A percentile compares a stretch with the other conserved stretches of the same genome.
Conservation (phyloP, 805 yeast genomes). For the Priceomyces medius region DNA sequence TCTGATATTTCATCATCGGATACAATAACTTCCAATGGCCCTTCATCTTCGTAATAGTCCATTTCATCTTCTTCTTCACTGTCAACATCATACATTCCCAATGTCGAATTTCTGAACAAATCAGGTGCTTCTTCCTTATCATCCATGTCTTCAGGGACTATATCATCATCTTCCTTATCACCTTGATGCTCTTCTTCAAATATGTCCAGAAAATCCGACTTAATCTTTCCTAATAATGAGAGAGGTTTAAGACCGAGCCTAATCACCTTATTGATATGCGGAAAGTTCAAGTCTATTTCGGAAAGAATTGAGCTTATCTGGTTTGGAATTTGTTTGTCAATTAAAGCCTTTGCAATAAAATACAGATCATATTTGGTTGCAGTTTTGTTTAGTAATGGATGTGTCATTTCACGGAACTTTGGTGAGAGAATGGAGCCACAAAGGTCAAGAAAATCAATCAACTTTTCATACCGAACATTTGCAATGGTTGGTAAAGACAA, state of each 20-base stretch:
- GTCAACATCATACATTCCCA: constrained; percentile 92
- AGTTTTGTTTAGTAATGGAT: constrained; percentile 45
- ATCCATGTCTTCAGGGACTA: constrained; percentile 50
- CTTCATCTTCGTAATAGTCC: constrained; percentile 37
- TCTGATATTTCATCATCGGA: constrained; percentile 32
- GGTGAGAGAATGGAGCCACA: constrained; percentile 44
- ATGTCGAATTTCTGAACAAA: constrained; percentile 79
- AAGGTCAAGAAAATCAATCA: constrained; percentile 54
- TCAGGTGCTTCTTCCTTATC: constrained; percentile 75
- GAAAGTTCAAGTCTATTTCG: constrained; percentile 70
- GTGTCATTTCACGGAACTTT: constrained; percentile 38
- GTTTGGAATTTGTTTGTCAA: constrained; percentile 63
- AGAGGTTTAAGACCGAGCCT: constrained; percentile 60
- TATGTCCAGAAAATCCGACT: constrained; percentile 53
- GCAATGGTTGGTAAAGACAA: constrained; percentile 28
- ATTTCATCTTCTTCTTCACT: constrained; percentile 58
- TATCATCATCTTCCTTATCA: constrained; percentile 47
- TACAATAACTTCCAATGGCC: constrained; percentile 39
- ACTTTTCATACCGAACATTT: constrained; percentile 50
- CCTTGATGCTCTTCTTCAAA: constrained; percentile 53
- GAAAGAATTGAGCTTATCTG: constrained; percentile 61
- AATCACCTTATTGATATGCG: constrained; percentile 60
- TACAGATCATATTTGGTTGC: constrained; percentile 60
- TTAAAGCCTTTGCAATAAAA: constrained; percentile 60
- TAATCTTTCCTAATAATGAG: constrained; percentile 54